phyloP scores from a whole-genome alignment of 495 filamentous ascomycete species.

The Penicillium taxi region DNA sequence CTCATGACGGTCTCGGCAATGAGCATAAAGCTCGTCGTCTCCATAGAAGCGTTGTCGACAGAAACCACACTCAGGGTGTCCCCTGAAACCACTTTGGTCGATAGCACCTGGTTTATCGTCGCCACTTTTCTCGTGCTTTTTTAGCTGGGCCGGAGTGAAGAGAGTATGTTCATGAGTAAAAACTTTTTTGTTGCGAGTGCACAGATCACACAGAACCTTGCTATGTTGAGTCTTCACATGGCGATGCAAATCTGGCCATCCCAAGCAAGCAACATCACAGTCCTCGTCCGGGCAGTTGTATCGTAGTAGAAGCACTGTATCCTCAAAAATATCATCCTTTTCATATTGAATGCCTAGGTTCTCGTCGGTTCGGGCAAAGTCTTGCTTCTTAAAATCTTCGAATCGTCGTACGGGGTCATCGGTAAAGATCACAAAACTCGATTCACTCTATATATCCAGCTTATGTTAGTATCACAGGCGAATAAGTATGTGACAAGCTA shows the following conservation, averaged over 20 bases:
- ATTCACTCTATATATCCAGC: slow-evolving; percentile 57
- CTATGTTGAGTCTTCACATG: slow-evolving; percentile 77
- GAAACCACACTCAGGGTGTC: slow-evolving; percentile 91
- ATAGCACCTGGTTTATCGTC: slow-evolving; percentile 85
- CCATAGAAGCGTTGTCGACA: slow-evolving; percentile 90
- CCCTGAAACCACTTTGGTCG: slow-evolving; percentile 93
- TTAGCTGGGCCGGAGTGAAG: slow-evolving; percentile 73
- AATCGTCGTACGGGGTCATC: slow-evolving; percentile 71
- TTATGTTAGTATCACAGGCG: background rate
- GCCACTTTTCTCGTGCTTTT: slow-evolving; percentile 80
- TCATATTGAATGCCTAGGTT: slow-evolving; percentile 88
- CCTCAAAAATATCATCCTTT: slow-evolving; percentile 74
- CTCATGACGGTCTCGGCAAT: slow-evolving; percentile 89
- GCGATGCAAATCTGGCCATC: slow-evolving; percentile 88
- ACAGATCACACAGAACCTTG: slow-evolving; percentile 91
- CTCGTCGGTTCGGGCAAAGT: slow-evolving; percentile 68
- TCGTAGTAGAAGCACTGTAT: slow-evolving; percentile 76
- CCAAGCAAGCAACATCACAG: slow-evolving; percentile 84
- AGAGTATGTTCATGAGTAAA: slow-evolving; percentile 97
- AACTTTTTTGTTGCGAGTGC: slow-evolving; percentile 90
- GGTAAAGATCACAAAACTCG: slow-evolving; percentile 84
- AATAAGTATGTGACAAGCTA: slow-evolving; percentile 4
- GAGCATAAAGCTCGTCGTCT: slow-evolving; percentile 86
- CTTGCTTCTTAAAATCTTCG: slow-evolving; percentile 65
- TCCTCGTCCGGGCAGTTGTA: slow-evolving; percentile 87